Conservation (phyloP, 352 stramenopile genomes). For the Globisporangium nodosum region DNA sequence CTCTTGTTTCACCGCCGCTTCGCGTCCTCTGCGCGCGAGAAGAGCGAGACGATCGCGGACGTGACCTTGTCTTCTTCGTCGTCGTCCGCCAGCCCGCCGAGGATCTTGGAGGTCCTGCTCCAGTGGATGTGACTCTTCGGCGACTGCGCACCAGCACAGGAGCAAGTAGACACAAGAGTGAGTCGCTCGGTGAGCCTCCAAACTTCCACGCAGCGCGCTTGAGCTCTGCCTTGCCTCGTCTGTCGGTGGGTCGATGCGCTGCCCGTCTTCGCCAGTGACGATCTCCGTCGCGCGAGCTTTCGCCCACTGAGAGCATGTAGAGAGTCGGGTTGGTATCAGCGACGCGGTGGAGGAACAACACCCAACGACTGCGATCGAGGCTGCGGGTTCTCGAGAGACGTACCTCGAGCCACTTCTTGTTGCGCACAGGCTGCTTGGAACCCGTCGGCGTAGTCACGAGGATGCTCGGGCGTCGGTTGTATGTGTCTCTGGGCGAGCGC, state of each 20-base stretch:
- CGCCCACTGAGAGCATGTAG: constrained; percentile 33
- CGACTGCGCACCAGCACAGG: constrained; percentile 8
- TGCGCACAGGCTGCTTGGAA: constrained; percentile 14
- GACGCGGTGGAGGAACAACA: background rate
- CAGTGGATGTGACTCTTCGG: constrained; percentile 51
- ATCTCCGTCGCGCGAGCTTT: constrained; percentile 32
- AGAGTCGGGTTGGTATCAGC: background rate
- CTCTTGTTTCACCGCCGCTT: constrained; percentile 7
- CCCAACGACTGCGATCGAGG: background rate
- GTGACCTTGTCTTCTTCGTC: constrained; percentile 39
- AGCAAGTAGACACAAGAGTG: background rate
- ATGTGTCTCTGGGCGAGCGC: background rate
- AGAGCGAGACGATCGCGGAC: constrained; percentile 49
- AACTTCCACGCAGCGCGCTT: background rate
- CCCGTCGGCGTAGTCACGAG: constrained; percentile 6
- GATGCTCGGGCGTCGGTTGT: constrained; percentile 10
- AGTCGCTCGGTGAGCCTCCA: too few relatives aligned
- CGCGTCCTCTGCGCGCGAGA: constrained; percentile 17
- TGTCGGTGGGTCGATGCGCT: constrained; percentile 17
- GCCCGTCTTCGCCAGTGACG: constrained; percentile 17
- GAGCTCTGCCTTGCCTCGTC: constrained; percentile 16
- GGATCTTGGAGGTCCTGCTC: constrained; percentile 50
- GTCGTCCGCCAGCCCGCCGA: constrained; percentile 40
- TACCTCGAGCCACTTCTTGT: constrained; percentile 35
- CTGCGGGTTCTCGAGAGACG: constrained; percentile 3